A percentile compares a stretch with the other conserved stretches of the same genome.
These are phyloP conservation scores for Apiospora phragmitis DNA, from an alignment of 2,329 filamentous ascomycete species.

Conservation along the genomic window DNA sequence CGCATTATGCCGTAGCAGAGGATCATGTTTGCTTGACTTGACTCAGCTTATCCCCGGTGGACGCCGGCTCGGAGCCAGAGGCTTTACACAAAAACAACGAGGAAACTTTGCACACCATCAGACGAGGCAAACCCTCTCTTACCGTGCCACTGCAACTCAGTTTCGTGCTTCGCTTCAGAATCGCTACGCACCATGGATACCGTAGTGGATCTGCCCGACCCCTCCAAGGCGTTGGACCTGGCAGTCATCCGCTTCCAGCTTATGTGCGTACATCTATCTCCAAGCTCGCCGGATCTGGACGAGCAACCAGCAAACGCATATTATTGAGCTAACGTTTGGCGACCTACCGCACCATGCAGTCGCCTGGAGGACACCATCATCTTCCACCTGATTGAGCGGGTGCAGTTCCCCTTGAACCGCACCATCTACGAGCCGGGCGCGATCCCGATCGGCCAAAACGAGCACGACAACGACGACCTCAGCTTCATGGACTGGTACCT, in stretches of 20 bases:
- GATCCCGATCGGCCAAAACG: slow-evolving; percentile 66
- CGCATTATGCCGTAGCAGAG: not conserved
- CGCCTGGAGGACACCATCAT: slow-evolving; percentile 97
- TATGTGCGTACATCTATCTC: slow-evolving; percentile 61
- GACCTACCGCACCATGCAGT: slow-evolving; percentile 46
- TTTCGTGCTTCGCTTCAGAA: not conserved
- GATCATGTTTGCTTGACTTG: not conserved
- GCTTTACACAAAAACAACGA: not conserved
- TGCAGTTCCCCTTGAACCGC: slow-evolving; percentile 92
- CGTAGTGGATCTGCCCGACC: slow-evolving; percentile 84
- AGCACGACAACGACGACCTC: slow-evolving; percentile 49
- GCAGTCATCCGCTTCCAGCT: slow-evolving; percentile 90
- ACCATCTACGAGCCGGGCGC: slow-evolving; percentile 83
- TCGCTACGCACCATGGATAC: slow-evolving; percentile 69
- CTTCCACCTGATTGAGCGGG: slow-evolving; percentile 93
- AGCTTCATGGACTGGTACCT: slow-evolving; percentile 96
- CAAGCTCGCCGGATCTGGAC: slow-evolving; percentile 5
- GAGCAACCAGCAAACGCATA: not conserved
- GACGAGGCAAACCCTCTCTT: not conserved
- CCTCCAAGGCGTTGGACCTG: slow-evolving; percentile 82
- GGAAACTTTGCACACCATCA: not conserved
- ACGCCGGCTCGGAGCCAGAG: not conserved
- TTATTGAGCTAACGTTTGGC: not conserved
- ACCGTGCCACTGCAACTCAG: not conserved
- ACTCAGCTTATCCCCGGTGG: not conserved